Conservation (phyloP, 2,329 filamentous ascomycete species). For the Colletotrichum eremochloae region DNA sequence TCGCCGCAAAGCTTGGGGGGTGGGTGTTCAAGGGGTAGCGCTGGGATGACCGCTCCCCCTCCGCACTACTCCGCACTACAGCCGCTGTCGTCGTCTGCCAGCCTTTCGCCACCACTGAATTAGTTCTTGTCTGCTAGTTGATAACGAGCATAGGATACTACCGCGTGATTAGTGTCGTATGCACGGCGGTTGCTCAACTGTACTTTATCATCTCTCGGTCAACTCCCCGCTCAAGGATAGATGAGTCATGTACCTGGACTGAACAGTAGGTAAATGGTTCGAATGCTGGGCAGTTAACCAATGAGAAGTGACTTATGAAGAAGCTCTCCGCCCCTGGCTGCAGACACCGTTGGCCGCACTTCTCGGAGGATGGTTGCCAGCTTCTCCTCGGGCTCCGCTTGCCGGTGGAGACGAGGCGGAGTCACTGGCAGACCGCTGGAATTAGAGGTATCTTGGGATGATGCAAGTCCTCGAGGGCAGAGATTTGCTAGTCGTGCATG, state of each 20-base stretch:
- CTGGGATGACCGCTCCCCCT: slow-evolving; percentile 3
- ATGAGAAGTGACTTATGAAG: neutral
- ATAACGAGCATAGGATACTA: neutral
- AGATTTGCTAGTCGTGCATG: neutral
- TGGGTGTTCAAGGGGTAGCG: neutral
- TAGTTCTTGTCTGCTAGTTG: neutral
- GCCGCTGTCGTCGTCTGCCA: neutral
- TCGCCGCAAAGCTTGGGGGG: slow-evolving; percentile 25
- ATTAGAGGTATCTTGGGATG: neutral
- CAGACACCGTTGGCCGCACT: neutral
- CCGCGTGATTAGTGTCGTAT: slow-evolving; percentile 7
- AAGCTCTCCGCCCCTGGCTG: neutral
- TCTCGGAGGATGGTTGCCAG: neutral
- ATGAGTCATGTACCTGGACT: slow-evolving; percentile 11
- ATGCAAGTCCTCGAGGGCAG: neutral
- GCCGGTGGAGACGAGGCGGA: neutral
- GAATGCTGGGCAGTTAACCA: neutral
- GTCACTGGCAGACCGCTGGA: neutral
- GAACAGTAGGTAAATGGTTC: neutral
- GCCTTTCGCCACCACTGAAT: neutral
- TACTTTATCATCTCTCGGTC: neutral
- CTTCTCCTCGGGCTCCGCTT: neutral
- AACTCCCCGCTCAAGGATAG: slow-evolving; percentile 5
- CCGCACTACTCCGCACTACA: neutral
- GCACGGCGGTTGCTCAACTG: neutral